Evolutionary conservation across 2,329 filamentous ascomycete species (phyloP).

Genomic region (Diaporthe sp.): DNA sequence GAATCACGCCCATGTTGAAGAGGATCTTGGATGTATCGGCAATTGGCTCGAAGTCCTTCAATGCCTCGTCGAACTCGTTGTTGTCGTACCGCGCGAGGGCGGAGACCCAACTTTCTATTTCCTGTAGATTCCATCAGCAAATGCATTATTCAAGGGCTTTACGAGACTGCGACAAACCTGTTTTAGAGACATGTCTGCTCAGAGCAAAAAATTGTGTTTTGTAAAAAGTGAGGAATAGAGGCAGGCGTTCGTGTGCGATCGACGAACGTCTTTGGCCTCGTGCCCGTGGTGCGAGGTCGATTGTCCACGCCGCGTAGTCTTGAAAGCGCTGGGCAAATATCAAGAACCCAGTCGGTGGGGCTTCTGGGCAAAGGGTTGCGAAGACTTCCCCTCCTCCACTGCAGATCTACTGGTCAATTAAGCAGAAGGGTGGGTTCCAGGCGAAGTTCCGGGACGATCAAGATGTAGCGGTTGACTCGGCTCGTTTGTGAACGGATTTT

Average conservation of each 20-base stretch:
- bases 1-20: constrained; percentile 98
- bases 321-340: constrained; percentile 32
- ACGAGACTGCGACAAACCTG: constrained; percentile 47
- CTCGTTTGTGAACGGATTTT: constrained; percentile 7
- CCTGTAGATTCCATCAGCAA: constrained; percentile 63
- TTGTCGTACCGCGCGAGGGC: constrained; percentile 94
- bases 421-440: constrained; percentile 26
- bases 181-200: constrained; percentile 55
- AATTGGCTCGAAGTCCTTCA: constrained; percentile 87
- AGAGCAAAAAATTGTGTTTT: constrained; percentile 1
- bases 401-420: constrained; percentile 25
- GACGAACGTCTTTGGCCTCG: constrained; percentile 34
- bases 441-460: constrained; percentile 16
- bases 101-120: constrained; percentile 98
- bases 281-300: neutral
- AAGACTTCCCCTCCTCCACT: constrained; percentile 3
- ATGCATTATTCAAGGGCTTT: neutral
- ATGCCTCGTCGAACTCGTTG: constrained; percentile 93
- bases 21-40: constrained; percentile 97
- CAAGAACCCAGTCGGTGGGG: constrained; percentile 27
- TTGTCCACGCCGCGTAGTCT: constrained; percentile 18
- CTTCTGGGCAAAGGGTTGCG: constrained; percentile 24
- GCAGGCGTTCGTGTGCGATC: constrained; percentile 30
- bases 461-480: constrained; percentile 22
- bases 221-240: neutral